A percentile compares a stretch with the other conserved stretches of the same genome.
These are phyloP conservation scores for Bocquillonia castaneifolia DNA, from an alignment of 441 rosid species.

Conservation along the genomic window DNA sequence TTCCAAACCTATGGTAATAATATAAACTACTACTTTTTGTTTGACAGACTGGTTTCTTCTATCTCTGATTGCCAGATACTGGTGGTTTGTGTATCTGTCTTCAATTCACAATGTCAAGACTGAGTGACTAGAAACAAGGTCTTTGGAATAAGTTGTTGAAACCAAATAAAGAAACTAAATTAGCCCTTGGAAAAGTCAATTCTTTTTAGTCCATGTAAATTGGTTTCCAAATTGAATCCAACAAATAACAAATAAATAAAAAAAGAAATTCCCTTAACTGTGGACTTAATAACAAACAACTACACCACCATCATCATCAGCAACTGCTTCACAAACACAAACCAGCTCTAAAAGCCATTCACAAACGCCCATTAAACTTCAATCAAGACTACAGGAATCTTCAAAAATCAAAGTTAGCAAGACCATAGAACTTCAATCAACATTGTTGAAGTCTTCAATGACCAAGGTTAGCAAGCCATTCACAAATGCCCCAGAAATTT, in stretches of 20 bases:
- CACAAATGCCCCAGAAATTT: no score
- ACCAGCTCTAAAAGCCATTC: slow-evolving; percentile 35
- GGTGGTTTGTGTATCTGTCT: slow-evolving; percentile 11
- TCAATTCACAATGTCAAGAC: slow-evolving; percentile 12
- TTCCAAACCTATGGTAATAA: slow-evolving; percentile 10
- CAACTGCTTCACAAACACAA: slow-evolving; percentile 25
- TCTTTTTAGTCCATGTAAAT: slow-evolving; percentile 26
- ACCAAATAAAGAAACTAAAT: background rate
- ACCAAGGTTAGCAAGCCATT: slow-evolving; percentile 19
- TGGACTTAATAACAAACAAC: slow-evolving; percentile 22
- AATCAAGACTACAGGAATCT: slow-evolving; percentile 7
- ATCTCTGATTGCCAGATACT: slow-evolving; percentile 8
- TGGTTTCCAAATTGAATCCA: slow-evolving; percentile 4
- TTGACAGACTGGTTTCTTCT: slow-evolving; percentile 14
- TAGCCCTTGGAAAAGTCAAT: slow-evolving; percentile 9
- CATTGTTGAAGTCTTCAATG: slow-evolving; percentile 9
- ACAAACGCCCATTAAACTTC: slow-evolving; percentile 31
- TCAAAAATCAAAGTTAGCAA: slow-evolving; percentile 17
- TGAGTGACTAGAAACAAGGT: background rate
- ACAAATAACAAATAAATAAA: slow-evolving; percentile 15
- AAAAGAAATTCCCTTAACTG: slow-evolving; percentile 14
- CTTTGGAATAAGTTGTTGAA: slow-evolving; percentile 1
- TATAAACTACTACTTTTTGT: slow-evolving; percentile 20
- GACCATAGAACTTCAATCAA: slow-evolving; percentile 25
- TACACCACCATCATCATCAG: slow-evolving; percentile 32